These are phyloP conservation scores for Haplosporangium sp. DNA, from an alignment of 371 early-diverging fungal genomes.

Conservation along the genomic window DNA sequence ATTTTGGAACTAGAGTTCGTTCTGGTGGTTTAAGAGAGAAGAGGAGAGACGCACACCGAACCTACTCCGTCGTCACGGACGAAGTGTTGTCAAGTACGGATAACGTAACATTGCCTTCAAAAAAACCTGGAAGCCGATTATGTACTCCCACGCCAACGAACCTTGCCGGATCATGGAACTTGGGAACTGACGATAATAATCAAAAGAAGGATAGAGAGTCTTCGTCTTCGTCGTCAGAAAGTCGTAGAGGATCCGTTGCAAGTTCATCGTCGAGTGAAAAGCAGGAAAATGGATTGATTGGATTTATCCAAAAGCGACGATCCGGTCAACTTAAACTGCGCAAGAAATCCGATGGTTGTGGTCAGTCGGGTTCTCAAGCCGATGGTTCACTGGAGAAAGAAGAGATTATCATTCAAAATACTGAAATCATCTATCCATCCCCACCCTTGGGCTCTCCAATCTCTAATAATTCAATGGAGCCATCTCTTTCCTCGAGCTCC, in stretches of 20 bases:
- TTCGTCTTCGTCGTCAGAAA: conserved; percentile 8
- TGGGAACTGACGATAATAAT: neutral
- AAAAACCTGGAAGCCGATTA: conserved; percentile 4
- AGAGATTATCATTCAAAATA: neutral
- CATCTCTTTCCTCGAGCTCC: conserved; percentile 6
- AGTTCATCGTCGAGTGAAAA: conserved; percentile 10
- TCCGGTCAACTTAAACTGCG: neutral
- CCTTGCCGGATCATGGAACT: neutral
- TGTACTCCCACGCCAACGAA: conserved; percentile 1
- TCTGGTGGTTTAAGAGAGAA: conserved; percentile 8
- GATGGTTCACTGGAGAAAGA: neutral
- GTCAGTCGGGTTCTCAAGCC: neutral
- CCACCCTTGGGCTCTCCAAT: conserved; percentile 6
- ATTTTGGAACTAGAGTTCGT: neutral
- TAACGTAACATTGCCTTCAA: conserved; percentile 4
- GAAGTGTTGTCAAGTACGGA: conserved; percentile 34
- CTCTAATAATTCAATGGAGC: neutral
- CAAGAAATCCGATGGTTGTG: neutral
- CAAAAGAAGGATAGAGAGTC: neutral
- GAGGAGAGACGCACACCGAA: conserved; percentile 22
- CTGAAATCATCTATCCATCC: neutral
- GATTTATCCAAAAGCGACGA: conserved; percentile 10
- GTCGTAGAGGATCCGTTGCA: conserved; percentile 13
- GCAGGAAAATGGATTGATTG: conserved; percentile 11
- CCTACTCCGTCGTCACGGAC: conserved; percentile 37